Evolutionary conservation across 2,329 filamentous ascomycete species (phyloP).

Genomic region (Colletotrichum orchidophilum): DNA sequence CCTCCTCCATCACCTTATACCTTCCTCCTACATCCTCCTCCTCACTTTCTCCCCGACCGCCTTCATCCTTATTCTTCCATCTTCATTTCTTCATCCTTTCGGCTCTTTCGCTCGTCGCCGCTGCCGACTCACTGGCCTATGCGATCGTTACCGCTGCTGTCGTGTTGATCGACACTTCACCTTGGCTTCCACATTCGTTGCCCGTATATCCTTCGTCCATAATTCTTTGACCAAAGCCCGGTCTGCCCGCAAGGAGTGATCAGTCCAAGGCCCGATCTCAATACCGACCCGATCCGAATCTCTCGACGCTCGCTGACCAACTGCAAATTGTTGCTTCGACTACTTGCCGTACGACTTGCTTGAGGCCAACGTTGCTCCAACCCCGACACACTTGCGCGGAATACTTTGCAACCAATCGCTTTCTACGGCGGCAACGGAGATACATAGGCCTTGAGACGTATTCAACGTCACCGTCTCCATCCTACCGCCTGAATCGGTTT

Average conservation of each 20-base stretch:
- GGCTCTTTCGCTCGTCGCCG: slow-evolving; percentile 25
- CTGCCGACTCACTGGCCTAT: slow-evolving; percentile 29
- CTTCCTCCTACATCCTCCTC: slow-evolving; percentile 40
- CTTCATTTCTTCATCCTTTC: slow-evolving; percentile 42
- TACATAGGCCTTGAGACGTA: not conserved
- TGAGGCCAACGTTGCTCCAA: not conserved
- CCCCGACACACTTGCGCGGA: not conserved
- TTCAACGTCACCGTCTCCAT: not conserved
- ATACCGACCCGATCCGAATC: slow-evolving; percentile 17
- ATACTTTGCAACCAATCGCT: not conserved
- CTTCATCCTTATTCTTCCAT: slow-evolving; percentile 43
- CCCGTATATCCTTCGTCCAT: slow-evolving; percentile 35
- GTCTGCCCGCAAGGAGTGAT: slow-evolving; percentile 31
- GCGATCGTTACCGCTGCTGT: slow-evolving; percentile 30
- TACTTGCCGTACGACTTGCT: slow-evolving; percentile 14
- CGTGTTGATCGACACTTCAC: slow-evolving; percentile 31
- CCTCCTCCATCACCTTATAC: slow-evolving; percentile 38
- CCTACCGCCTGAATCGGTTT: not conserved
- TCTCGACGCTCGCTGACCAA: slow-evolving; percentile 30
- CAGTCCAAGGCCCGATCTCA: not conserved
- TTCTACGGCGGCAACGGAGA: not conserved
- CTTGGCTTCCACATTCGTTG: slow-evolving; percentile 35
- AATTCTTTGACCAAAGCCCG: slow-evolving; percentile 34
- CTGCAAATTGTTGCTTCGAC: slow-evolving; percentile 14
- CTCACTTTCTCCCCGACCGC: slow-evolving; percentile 37